Conservation (phyloP, 495 filamentous ascomycete species). For the Talaromyces proteolyticus region DNA sequence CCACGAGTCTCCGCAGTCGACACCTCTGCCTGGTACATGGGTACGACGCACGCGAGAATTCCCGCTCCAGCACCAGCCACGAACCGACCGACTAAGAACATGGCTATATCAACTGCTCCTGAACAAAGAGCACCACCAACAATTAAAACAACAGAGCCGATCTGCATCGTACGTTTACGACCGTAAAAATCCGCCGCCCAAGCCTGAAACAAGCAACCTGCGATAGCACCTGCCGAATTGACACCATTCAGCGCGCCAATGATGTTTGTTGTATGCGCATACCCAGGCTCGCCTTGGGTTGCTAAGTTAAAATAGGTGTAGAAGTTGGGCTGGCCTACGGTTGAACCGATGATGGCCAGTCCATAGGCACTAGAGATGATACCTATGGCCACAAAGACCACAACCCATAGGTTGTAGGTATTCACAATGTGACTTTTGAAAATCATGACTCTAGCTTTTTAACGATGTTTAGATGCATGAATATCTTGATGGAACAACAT, state of each 20-base stretch:
- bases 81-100: conserved; percentile 34
- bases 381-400: conserved; percentile 18
- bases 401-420: conserved; percentile 15
- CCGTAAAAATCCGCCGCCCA: conserved; percentile 22
- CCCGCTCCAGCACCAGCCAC: conserved; percentile 29
- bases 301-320: conserved; percentile 30
- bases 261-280: conserved; percentile 27
- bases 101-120: conserved; percentile 28
- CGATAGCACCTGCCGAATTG: conserved; percentile 25
- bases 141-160: conserved; percentile 22
- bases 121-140: conserved; percentile 28
- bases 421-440: conserved; percentile 6
- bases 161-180: conserved; percentile 25
- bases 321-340: conserved; percentile 38
- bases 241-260: conserved; percentile 38
- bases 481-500: no score
- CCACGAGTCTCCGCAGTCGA: conserved; percentile 29
- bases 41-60: conserved; percentile 25
- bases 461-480: no score
- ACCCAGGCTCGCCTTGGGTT: conserved; percentile 20
- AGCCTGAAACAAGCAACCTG: conserved; percentile 19
- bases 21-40: conserved; percentile 33
- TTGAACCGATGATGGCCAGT: conserved; percentile 37
- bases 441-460: neutral
- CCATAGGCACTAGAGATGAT: conserved; percentile 30